Conservation (phyloP, 2,329 filamentous ascomycete species). For the Helicocarpus griseus region DNA sequence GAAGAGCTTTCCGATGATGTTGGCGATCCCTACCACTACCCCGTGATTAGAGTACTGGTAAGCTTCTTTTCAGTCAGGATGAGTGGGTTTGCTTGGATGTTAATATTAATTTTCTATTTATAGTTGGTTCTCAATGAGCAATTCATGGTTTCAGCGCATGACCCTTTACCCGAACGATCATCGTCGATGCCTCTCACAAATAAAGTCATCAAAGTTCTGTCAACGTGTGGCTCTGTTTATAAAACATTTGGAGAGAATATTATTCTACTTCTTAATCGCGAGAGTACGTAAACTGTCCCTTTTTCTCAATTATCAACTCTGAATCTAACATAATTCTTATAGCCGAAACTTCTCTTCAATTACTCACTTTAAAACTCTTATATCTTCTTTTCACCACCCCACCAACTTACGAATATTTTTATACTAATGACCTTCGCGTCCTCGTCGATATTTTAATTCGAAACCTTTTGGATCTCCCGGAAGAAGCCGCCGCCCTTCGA, state of each 20-base stretch:
- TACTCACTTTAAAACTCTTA: slow-evolving; percentile 90
- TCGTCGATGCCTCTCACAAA: slow-evolving; percentile 61
- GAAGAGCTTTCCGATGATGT: slow-evolving; percentile 79
- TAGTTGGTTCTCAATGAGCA: slow-evolving; percentile 95
- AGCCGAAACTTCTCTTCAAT: slow-evolving; percentile 81
- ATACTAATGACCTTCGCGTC: slow-evolving; percentile 92
- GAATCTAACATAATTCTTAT: not conserved
- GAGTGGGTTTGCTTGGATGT: not conserved
- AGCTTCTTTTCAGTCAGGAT: slow-evolving; percentile 30
- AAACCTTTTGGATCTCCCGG: slow-evolving; percentile 89
- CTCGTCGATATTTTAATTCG: slow-evolving; percentile 92
- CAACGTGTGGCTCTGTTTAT: slow-evolving; percentile 67
- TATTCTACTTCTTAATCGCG: slow-evolving; percentile 86
- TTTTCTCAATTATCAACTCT: slow-evolving; percentile 7
- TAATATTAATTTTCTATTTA: not conserved
- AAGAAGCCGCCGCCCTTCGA: slow-evolving; percentile 61
- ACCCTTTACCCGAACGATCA: slow-evolving; percentile 33
- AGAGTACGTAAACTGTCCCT: slow-evolving; percentile 41
- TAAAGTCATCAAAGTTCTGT: slow-evolving; percentile 83
- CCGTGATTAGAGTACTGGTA: slow-evolving; percentile 85
- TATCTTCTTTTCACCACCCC: slow-evolving; percentile 92
- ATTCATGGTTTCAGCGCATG: slow-evolving; percentile 73
- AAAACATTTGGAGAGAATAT: slow-evolving; percentile 97
- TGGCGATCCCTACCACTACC: slow-evolving; percentile 90
- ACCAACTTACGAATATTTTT: slow-evolving; percentile 94